Conservation (phyloP, 805 yeast species). For the Cephaloascus albidus region DNA sequence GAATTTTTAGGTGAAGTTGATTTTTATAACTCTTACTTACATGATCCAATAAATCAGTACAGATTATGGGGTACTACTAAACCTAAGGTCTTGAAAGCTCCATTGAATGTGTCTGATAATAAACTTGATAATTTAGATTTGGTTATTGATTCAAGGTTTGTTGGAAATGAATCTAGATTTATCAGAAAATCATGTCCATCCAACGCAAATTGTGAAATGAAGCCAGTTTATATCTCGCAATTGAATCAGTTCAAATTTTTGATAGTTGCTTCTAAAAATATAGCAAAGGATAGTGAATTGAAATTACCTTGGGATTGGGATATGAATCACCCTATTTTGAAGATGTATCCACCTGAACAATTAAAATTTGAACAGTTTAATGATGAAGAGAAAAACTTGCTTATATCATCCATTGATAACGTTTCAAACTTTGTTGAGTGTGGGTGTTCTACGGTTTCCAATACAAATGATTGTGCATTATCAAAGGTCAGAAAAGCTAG, state of each 20-base stretch:
- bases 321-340: constrained; percentile 58
- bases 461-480: constrained; percentile 43
- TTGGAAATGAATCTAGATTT: constrained; percentile 71
- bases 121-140: constrained; percentile 38
- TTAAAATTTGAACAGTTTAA: constrained; percentile 43
- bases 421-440: constrained; percentile 58
- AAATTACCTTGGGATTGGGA: constrained; percentile 91
- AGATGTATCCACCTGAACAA: constrained; percentile 31
- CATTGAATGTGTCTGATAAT: constrained; percentile 4
- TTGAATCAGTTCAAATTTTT: constrained; percentile 35
- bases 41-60: constrained; percentile 70
- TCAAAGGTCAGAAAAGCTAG: constrained; percentile 55
- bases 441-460: constrained; percentile 33
- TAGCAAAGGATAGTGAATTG: constrained; percentile 61
- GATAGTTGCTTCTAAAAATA: constrained; percentile 44
- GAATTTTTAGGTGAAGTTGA: constrained; percentile 72
- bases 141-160: constrained; percentile 70
- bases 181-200: constrained; percentile 58
- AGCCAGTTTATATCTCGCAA: constrained; percentile 35
- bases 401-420: constrained; percentile 55
- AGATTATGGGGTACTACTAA: constrained; percentile 59
- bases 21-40: constrained; percentile 51
- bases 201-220: constrained; percentile 62
- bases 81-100: constrained; percentile 23
- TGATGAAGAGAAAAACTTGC: constrained; percentile 41